A percentile compares a stretch with the other conserved stretches of the same genome.
Evolutionary conservation across 2,329 filamentous ascomycete species (phyloP).

Genomic region (Neofusicoccum ribis): DNA sequence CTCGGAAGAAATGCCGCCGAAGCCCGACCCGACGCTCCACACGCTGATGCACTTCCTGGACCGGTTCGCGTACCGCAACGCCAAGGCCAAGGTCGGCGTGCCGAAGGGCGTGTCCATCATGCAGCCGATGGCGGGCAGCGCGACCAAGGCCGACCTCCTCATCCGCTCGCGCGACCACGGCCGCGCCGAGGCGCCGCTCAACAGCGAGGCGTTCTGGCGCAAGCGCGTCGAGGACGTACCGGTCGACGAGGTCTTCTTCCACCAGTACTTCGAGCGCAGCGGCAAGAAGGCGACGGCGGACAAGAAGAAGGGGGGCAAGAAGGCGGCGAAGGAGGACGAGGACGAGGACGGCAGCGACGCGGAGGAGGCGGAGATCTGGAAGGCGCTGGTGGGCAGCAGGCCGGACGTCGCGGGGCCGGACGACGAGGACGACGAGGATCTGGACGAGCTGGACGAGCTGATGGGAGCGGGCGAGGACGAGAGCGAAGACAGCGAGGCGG

Average conservation of each 20-base stretch:
- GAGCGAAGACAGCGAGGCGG: slow-evolving; percentile 49
- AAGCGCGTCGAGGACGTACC: slow-evolving; percentile 85
- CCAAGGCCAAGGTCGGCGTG: slow-evolving; percentile 62
- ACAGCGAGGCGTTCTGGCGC: slow-evolving; percentile 87
- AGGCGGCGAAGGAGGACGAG: slow-evolving; percentile 41
- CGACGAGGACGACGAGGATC: slow-evolving; percentile 59
- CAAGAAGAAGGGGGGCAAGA: slow-evolving; percentile 53
- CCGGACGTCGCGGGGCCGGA: slow-evolving; percentile 70
- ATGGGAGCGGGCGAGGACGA: slow-evolving; percentile 48
- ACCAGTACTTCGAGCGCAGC: slow-evolving; percentile 83
- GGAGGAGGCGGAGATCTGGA: slow-evolving; percentile 87
- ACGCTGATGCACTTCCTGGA: slow-evolving; percentile 94
- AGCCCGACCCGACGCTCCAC: slow-evolving; percentile 87
- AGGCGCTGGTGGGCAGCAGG: slow-evolving; percentile 78
- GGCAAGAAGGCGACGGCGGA: slow-evolving; percentile 54
- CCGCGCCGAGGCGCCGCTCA: slow-evolving; percentile 65
- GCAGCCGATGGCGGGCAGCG: slow-evolving; percentile 75
- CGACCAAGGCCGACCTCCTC: slow-evolving; percentile 60
- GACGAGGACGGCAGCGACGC: slow-evolving; percentile 55
- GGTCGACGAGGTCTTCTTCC: slow-evolving; percentile 96
- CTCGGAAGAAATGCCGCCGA: slow-evolving; percentile 68
- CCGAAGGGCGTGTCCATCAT: slow-evolving; percentile 84
- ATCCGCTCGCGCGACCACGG: slow-evolving; percentile 61
- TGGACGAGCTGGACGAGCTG: slow-evolving; percentile 53
- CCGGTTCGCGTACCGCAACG: slow-evolving; percentile 96